These are phyloP conservation scores for Combretum micranthum DNA, from an alignment of 345 rosid species.

Conservation along the genomic window DNA sequence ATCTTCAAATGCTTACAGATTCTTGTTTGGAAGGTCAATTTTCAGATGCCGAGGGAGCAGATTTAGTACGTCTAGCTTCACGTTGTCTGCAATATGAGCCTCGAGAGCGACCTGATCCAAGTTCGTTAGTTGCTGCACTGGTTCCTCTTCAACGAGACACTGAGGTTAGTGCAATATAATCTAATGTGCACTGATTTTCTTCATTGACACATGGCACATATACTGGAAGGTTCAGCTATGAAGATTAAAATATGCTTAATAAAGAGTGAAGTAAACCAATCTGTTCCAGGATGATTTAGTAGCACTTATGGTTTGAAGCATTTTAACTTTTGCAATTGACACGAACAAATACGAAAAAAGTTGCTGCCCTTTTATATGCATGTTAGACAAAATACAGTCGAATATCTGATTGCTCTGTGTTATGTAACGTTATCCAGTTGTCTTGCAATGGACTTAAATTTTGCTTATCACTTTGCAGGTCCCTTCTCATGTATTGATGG, in stretches of 20 bases:
- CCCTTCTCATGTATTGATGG: slow-evolving; percentile 86
- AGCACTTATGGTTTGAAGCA: too few relatives aligned
- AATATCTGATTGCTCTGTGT: too few relatives aligned
- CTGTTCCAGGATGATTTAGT: too few relatives aligned
- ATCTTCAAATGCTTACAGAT: slow-evolving; percentile 79
- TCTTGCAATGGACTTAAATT: background rate
- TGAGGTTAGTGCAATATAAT: slow-evolving; percentile 41
- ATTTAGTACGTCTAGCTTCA: slow-evolving; percentile 84
- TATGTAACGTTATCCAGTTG: too few relatives aligned
- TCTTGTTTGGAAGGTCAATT: slow-evolving; percentile 94
- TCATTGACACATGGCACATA: too few relatives aligned
- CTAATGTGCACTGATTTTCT: background rate
- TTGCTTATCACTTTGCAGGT: slow-evolving; percentile 31
- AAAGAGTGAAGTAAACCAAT: too few relatives aligned
- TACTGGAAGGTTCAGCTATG: too few relatives aligned
- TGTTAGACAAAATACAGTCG: too few relatives aligned
- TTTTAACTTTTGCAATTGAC: too few relatives aligned
- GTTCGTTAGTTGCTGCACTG: slow-evolving; percentile 65
- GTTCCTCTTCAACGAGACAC: slow-evolving; percentile 80
- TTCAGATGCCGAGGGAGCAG: slow-evolving; percentile 76
- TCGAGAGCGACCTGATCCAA: slow-evolving; percentile 83
- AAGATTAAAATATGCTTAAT: background rate
- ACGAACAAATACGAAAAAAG: too few relatives aligned
- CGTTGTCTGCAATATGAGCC: slow-evolving; percentile 93
- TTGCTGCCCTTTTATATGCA: too few relatives aligned